phyloP scores from a whole-genome alignment of 495 filamentous ascomycete species.

The Aspergillus panamensis region DNA sequence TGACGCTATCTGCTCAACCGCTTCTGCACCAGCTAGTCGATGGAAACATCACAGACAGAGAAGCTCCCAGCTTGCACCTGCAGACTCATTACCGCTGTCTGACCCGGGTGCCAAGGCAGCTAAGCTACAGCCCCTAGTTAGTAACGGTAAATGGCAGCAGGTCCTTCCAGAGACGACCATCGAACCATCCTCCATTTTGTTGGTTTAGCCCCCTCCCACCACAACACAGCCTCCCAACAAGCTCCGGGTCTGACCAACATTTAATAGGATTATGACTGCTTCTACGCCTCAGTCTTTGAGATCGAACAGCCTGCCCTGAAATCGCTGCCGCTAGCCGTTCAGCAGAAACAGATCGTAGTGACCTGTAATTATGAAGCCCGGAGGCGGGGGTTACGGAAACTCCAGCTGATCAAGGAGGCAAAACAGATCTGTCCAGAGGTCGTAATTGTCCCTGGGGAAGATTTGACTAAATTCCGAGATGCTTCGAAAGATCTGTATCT shows the following conservation, averaged over 20 bases:
- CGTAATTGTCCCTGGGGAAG: constrained; percentile 80
- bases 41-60: not conserved
- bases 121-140: not conserved
- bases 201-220: constrained; percentile 24
- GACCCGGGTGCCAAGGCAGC: not conserved
- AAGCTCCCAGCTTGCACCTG: not conserved
- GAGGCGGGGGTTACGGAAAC: constrained; percentile 69
- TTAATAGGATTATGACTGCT: constrained; percentile 80
- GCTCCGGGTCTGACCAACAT: constrained; percentile 5
- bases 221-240: constrained; percentile 5
- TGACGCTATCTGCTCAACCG: not conserved
- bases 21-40: not conserved
- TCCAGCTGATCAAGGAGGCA: constrained; percentile 79
- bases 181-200: constrained; percentile 82
- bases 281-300: constrained; percentile 90
- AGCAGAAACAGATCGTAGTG: constrained; percentile 87
- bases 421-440: constrained; percentile 78
- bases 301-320: constrained; percentile 71
- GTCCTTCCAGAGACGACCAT: constrained; percentile 54
- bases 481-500: constrained; percentile 75
- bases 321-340: constrained; percentile 66
- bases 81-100: not conserved
- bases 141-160: constrained; percentile 39
- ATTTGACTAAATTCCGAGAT: constrained; percentile 80
- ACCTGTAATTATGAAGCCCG: constrained; percentile 95